phyloP scores from a whole-genome alignment of 208 protist species.

The Angomonas ambiguus region DNA sequence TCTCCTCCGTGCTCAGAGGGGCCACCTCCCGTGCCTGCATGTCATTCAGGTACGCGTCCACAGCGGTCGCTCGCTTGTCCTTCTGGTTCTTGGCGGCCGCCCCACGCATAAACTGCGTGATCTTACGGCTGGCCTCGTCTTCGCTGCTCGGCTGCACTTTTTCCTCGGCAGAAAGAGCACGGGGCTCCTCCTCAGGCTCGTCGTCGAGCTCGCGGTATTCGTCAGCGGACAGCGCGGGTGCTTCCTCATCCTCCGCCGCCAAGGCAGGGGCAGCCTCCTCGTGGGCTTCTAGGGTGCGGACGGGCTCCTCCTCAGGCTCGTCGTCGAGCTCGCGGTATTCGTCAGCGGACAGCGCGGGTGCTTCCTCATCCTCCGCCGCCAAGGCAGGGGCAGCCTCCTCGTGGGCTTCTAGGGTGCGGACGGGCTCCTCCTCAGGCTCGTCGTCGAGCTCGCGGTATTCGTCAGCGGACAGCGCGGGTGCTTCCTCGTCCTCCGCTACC shows the following conservation, averaged over 20 bases:
- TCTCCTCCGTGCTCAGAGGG: neutral
- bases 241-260: too few species aligned
- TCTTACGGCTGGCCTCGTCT: neutral
- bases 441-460: neutral
- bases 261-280: too few species aligned
- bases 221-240: too few species aligned
- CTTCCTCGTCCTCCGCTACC: neutral
- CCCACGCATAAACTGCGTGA: neutral
- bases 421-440: too few species aligned
- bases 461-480: neutral
- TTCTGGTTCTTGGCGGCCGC: neutral
- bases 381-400: too few species aligned
- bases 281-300: too few species aligned
- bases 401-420: too few species aligned
- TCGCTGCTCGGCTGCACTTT: neutral
- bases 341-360: too few species aligned
- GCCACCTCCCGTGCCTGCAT: conserved; percentile 5
- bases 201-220: too few species aligned
- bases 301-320: neutral
- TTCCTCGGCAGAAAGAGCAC: neutral
- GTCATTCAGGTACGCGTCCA: conserved; percentile 4
- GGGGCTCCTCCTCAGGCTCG: neutral
- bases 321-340: neutral
- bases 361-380: too few species aligned
- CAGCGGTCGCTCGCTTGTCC: neutral